These are phyloP conservation scores for Entelexis paramagnoliae DNA, from an alignment of 1,139 yeast genomes.

Conservation along the genomic window DNA sequence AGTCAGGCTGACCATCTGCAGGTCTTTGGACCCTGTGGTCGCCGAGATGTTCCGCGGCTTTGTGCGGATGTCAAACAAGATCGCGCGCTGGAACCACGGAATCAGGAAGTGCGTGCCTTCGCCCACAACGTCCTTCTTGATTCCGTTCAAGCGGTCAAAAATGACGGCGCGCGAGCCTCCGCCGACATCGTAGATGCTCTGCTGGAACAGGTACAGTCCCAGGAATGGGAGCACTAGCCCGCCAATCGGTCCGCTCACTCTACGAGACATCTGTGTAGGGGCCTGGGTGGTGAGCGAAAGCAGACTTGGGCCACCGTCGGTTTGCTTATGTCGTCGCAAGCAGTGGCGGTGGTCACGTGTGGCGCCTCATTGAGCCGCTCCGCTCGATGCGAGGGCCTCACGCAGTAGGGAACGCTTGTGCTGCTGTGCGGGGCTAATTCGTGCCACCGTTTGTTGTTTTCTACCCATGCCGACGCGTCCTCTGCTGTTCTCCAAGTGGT, in stretches of 20 bases:
- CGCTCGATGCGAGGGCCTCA: too few relatives aligned
- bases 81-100: conserved; percentile 93
- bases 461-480: too few relatives aligned
- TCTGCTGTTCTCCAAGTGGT: too few relatives aligned
- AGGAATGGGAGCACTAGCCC: conserved; percentile 24
- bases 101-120: conserved; percentile 94
- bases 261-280: conserved; percentile 12
- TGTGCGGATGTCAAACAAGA: conserved; percentile 84
- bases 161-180: conserved; percentile 96
- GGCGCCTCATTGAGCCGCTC: too few relatives aligned
- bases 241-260: conserved; percentile 20
- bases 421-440: too few relatives aligned
- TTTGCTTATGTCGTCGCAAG: conserved; percentile 5
- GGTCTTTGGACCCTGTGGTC: conserved; percentile 92
- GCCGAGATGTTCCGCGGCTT: conserved; percentile 87
- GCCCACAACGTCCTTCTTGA: conserved; percentile 72
- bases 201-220: conserved; percentile 24
- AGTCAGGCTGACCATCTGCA: conserved; percentile 90
- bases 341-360: conserved; percentile 5
- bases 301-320: neutral
- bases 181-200: conserved; percentile 61
- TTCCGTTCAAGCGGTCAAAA: conserved; percentile 86
- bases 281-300: neutral
- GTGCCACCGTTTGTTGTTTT: too few relatives aligned
- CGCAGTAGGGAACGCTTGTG: too few relatives aligned